Evolutionary conservation across 2,329 filamentous ascomycete species (phyloP), one percentile per base, ranked within the genome.

Genomic region (Coleophoma cylindrospora): DNA sequence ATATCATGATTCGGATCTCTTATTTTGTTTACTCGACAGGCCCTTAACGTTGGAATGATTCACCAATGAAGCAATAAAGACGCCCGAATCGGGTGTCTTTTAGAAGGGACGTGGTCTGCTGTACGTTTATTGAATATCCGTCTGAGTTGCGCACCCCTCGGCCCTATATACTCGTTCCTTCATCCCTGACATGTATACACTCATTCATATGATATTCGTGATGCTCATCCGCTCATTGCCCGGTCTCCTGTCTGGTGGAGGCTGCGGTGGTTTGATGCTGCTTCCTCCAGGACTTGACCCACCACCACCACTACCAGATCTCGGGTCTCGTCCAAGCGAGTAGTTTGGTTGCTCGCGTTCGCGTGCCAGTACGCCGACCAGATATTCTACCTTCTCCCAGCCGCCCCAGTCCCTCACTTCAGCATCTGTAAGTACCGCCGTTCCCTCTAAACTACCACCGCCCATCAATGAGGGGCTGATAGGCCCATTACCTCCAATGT

Each of bases 351-450:
- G 56, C 4, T 51, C 56, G 14, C 54, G 53, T 32, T 52, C 61
- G 32, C 61, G 55, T 1, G 74, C 59, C 34, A 90, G 67, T 38
- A 77, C 73, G 15, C 77, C 72, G 4, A 88, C 71, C 19, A 80
- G 74, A 48, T 76, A 74, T 60, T 94, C 86, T 13, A 95, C 73
- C 54, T 80, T 79, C 19, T 82, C 80, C 91, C 91, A 96, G 2
- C 88, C 89, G 47, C 84, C 83, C 89, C 89, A 95, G 43, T 87
- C 84, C 48, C 76, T 73, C 41, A 74, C 71, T 56, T 84, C 81
- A 11, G 79, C 76, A 21, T 76, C 75, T 0, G 74, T 77, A 12
- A 85, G 67, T 0, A 77, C 50, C 1, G 51, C 56, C 74, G 13
- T 75, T 76, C 52, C 74, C 2, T 60, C 56, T 12, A 57, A 54